Evolutionary conservation across 495 filamentous ascomycete genomes (phyloP).

Genomic region (Lophiostoma macrostomum): DNA sequence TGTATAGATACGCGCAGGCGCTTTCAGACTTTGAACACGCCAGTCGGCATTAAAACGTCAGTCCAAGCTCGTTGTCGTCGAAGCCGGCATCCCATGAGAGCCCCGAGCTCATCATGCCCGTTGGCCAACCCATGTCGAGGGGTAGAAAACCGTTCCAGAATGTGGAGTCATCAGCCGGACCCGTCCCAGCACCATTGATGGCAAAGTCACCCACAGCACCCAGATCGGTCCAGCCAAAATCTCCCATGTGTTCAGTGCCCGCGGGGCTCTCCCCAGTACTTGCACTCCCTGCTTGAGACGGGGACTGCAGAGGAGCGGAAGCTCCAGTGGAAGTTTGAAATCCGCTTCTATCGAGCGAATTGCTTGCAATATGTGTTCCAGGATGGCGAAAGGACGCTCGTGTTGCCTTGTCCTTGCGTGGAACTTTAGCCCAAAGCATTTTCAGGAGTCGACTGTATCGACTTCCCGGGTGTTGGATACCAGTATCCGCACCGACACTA

Average conservation of each 20-base stretch:
- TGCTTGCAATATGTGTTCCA: constrained; percentile 48
- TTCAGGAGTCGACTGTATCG: constrained; percentile 55
- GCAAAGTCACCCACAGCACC: constrained; percentile 57
- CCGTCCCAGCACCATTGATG: constrained; percentile 31
- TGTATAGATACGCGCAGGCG: too few relatives aligned
- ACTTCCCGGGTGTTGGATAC: constrained; percentile 50
- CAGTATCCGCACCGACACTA: constrained; percentile 44
- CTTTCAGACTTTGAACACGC: too few relatives aligned
- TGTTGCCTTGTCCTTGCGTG: constrained; percentile 32
- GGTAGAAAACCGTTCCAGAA: constrained; percentile 29
- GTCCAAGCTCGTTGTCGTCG: constrained; percentile 19
- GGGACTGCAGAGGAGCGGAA: constrained; percentile 3
- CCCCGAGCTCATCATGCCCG: constrained; percentile 9
- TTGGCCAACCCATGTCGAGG: constrained; percentile 25
- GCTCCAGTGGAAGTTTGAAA: background rate
- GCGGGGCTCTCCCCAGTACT: constrained; percentile 30
- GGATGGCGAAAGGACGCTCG: constrained; percentile 30
- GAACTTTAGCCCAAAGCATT: constrained; percentile 51
- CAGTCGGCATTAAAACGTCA: constrained; percentile 31
- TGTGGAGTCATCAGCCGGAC: constrained; percentile 11
- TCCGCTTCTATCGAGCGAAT: constrained; percentile 35
- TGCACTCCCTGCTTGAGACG: constrained; percentile 26
- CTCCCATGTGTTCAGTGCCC: constrained; percentile 43
- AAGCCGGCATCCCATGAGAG: constrained; percentile 26
- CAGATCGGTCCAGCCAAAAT: constrained; percentile 59